Percentiles rank a stretch among this genome's conserved stretches.
Conservation (phyloP, 805 yeast genomes). For the Saturnispora serradocipensis region DNA sequence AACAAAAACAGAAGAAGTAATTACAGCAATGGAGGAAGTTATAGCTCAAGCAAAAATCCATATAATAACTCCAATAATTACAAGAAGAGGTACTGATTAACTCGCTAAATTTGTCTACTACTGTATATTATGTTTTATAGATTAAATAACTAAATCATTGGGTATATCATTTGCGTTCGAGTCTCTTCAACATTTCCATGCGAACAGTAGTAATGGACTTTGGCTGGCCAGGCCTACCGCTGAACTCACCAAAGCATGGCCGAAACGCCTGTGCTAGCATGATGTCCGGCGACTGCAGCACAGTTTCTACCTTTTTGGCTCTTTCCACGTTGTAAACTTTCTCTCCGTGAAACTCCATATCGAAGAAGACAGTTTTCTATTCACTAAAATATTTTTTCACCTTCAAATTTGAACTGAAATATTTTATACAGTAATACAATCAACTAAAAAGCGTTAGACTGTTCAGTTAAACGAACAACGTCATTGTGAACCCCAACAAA, state of each 20-base stretch:
- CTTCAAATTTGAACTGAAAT: not conserved
- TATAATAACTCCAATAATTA: conserved; percentile 5
- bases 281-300: not conserved
- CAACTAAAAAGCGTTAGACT: conserved; percentile 11
- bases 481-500: conserved; percentile 62
- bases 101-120: not conserved
- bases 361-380: not conserved
- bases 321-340: not conserved
- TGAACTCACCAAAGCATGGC: conserved; percentile 7
- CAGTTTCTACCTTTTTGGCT: not conserved
- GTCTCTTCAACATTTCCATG: not conserved
- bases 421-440: not conserved
- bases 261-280: conserved; percentile 9
- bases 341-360: conserved; percentile 4
- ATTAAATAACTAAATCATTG: not conserved
- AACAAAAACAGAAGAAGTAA: not conserved
- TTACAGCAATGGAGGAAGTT: not conserved
- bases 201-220: conserved; percentile 9
- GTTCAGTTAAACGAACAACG: conserved; percentile 27
- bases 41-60: not conserved
- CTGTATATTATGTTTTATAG: conserved; percentile 1
- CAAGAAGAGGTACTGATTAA: conserved; percentile 5
- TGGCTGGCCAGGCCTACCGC: conserved; percentile 4
- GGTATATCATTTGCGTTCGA: not conserved
- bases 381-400: not conserved